Percentiles rank a stretch among this genome's conserved stretches.
Evolutionary conservation across 1,284 basidiomycete genomes (phyloP).

Genomic region (Ceratobasidium sp.): DNA sequence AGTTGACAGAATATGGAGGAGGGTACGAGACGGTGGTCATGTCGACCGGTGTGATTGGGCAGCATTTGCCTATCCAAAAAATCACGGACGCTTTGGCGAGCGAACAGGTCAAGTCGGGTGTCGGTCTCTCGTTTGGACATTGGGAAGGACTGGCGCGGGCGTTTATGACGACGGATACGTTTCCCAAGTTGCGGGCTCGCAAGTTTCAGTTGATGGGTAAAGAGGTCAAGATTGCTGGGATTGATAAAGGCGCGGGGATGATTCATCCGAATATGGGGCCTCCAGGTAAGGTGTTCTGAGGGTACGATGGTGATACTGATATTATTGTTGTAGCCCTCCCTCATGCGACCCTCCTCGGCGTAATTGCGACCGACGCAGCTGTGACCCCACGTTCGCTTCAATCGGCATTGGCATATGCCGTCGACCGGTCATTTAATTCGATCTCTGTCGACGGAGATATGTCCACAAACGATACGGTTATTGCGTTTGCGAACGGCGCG

Average conservation of each 20-base stretch:
- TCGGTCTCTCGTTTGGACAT: slow-evolving; percentile 72
- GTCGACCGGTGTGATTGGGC: slow-evolving; percentile 98
- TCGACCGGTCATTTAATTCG: slow-evolving; percentile 95
- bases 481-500: slow-evolving; percentile 93
- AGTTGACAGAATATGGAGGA: slow-evolving; percentile 59
- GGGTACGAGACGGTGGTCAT: slow-evolving; percentile 82
- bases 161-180: slow-evolving; percentile 99
- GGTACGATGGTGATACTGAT: too few relatives aligned
- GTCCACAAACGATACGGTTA: slow-evolving; percentile 97
- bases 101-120: slow-evolving; percentile 66
- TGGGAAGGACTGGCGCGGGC: slow-evolving; percentile 91
- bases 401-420: slow-evolving; percentile 90
- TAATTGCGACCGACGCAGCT: slow-evolving; percentile 93
- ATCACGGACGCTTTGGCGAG: slow-evolving; percentile 70
- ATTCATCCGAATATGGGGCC: slow-evolving; percentile 97
- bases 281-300: slow-evolving; percentile 55
- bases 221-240: slow-evolving; percentile 88
- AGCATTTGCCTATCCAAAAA: slow-evolving; percentile 88
- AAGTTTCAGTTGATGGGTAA: slow-evolving; percentile 77
- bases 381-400: slow-evolving; percentile 87
- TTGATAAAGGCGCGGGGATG: slow-evolving; percentile 99
- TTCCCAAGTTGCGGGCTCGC: slow-evolving; percentile 92
- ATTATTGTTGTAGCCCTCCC: slow-evolving; percentile 62
- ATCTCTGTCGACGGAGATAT: slow-evolving; percentile 99
- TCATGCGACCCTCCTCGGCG: slow-evolving; percentile 94